These are phyloP conservation scores for Candida sp. DNA, from an alignment of 1,139 yeast genomes.

Conservation along the genomic window DNA sequence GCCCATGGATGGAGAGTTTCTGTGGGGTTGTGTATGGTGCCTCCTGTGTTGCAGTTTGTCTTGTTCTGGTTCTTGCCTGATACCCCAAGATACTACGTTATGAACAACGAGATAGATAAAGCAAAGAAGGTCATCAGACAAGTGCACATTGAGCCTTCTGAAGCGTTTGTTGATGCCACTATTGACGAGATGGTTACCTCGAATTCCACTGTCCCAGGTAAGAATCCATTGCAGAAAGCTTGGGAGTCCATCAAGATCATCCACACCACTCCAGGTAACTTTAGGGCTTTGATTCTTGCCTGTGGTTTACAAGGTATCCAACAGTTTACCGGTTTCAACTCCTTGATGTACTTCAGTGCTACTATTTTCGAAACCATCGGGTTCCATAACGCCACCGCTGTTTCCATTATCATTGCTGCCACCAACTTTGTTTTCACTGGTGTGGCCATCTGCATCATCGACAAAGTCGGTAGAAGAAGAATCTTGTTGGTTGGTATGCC, in stretches of 20 bases:
- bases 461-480: constrained; percentile 82
- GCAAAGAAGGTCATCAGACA: constrained; percentile 70
- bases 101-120: constrained; percentile 63
- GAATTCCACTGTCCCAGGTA: constrained; percentile 67
- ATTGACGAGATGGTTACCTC: constrained; percentile 60
- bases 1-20: constrained; percentile 91
- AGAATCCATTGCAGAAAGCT: constrained; percentile 53
- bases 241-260: constrained; percentile 70
- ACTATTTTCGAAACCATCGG: constrained; percentile 92
- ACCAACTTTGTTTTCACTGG: constrained; percentile 88
- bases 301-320: constrained; percentile 96
- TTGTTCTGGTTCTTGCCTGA: constrained; percentile 91
- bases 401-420: constrained; percentile 91
- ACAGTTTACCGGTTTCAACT: constrained; percentile 95
- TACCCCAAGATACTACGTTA: constrained; percentile 88
- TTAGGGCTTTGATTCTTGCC: constrained; percentile 85
- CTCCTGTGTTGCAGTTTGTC: constrained; percentile 78
- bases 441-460: constrained; percentile 83
- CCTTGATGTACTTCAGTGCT: constrained; percentile 92
- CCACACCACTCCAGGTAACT: constrained; percentile 78
- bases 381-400: constrained; percentile 85
- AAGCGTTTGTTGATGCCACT: constrained; percentile 58
- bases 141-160: constrained; percentile 61
- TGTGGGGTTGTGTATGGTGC: constrained; percentile 89
- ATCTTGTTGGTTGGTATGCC: constrained; percentile 79